Evolutionary conservation across 306 rosid genomes (phyloP), one percentile per base, ranked within the genome.

Genomic region (Quercus ilex): DNA sequence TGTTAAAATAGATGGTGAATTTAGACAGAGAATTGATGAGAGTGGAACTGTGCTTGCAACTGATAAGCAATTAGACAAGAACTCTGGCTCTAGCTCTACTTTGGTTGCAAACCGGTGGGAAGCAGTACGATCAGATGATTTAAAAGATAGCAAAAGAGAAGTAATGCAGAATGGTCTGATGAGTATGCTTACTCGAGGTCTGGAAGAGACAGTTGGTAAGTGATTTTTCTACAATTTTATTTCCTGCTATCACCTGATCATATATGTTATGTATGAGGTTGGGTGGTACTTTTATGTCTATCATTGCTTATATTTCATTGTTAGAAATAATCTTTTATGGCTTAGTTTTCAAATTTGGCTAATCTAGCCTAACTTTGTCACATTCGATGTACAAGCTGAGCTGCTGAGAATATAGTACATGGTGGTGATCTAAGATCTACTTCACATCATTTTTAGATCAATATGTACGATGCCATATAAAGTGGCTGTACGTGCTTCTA

Each of bases 171-270:
- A 79, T 82, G 86, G 83, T 75, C 83, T 77, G 59, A 79, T 74
- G 80, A 78, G 73, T 62, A 83, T 79, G 80, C 93, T 76, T 26
- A 81, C 84, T 49, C 87, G 38, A 59, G 89, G 89, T 51, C 78
- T 84, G 33, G 88, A 74, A 74, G 92, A 89, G 83, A 83, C 97
- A 73, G 87, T 87, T 35, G 97, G 99, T 94, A 81, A 86, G 97
- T 82, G 3, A 64, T 58, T 86, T 77, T 63, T 69, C 68, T 72
- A 17, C 68, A 63, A 6, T 63, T 33, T 21, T 55, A 28, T 76
- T 74, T 79, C 73, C 63, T 30, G 71, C 53, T 31, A 46, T 70
- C 49, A 46, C 64, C 74, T 11, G 35, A 43, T 71, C 12, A 53
- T 79, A 80, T 59, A 30, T 33, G 25, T 17, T 4, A 15, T 41